Evolutionary conservation across 2,329 filamentous ascomycete genomes (phyloP), one percentile per base, ranked within the genome.

Genomic region (Venturia carpophila): DNA sequence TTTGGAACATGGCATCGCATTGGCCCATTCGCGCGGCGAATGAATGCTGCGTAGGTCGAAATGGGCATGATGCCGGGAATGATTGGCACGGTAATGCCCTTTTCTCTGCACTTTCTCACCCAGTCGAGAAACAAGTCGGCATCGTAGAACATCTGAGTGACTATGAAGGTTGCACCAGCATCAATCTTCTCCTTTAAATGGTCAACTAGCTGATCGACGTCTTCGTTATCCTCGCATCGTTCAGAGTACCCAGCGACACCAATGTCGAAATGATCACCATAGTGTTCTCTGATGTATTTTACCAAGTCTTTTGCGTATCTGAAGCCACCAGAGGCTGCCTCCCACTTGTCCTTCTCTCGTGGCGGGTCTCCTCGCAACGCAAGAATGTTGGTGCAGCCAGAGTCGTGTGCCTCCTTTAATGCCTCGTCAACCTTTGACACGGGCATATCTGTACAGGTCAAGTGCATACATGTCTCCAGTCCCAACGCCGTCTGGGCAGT

Each of bases 121-220:
- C 94, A 99, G 64, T 87, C 84, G 64, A 97, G 78, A 77, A 99
- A 99, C 74, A 94, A 93, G 72, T 99, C 93, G 62, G 86, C 92
- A 73, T 99, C 93, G 80, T 99, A 99, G 79, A 97, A 97, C 94
- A 99, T 99, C 79, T 99, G 94, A 0, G 94, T 97, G 64, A 99
- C 90, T 68, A 99, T 90, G 75, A 97, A 99, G 7, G 89, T 88
- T 68, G 89, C 92, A 63, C 94, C 94, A 66, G 91, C 90, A 74
- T 99, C 94, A 42, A 97, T 88, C 80, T 99, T 99, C 76, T 97
- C 90, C 79, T 97, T 97, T 73, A 99, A 79, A 75, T 97, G 94
- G 69, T 94, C 88, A 68, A 99, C 85, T 71, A 99, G 83, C 67
- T 85, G 78, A 60, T 96, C 92, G 64, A 91, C 88, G 72, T 96